Base-by-base conservation (phyloP, 208 protist genomes). In the Crithidia acanthocephali region DNA sequence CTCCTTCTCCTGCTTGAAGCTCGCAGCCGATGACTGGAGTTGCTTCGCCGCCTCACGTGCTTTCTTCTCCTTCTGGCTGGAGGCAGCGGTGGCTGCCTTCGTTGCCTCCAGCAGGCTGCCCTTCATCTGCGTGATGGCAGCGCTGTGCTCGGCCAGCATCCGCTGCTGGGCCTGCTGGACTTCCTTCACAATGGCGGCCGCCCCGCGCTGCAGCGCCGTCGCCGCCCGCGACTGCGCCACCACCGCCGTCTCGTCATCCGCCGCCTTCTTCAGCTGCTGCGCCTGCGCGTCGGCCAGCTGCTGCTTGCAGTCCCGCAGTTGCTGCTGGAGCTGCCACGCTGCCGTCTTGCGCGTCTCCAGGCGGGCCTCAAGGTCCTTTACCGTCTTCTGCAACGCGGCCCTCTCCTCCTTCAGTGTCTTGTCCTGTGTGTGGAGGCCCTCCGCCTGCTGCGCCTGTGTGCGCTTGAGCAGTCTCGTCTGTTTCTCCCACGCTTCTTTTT, bases 81-180 rank as follows among this genome's bases (percentile, higher is more conserved):
- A 27, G 7, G 53, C 37, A 10, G 63, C 11, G 6, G 63, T 32
- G 13, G 68, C 60, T 55, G 67, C 67, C 28, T 51, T 33, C 22
- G 68, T 50, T 4, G 48, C 35, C 6, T 68, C 55, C 28, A 75
- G 62, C 32, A 81, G 28, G 23, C 23, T 27, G 15, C 65, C 53
- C 13, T 42, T 64, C 44, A 60, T 48, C 51, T 61, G 45, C 52
- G 48, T 33, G 4, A 65, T 18, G n/a, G 70, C 58, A 27, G 48
- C 40, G 3, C 23, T 59, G 40, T 74, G 72, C 50, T 56, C 72
- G 8, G 44, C 64, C 52, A 65, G 53, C 30, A 72, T 68, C 50
- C 51, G 65, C 74, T 80, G 66, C 45, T 69, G 53, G 10, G 40
- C 45, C 61, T 73, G 71, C 47, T 74, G 48, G 33, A 52, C 63